Evolutionary conservation across 768 basidiomycete species (phyloP), one percentile per base, ranked within the genome.

Genomic region (Cantharellus cinnabarinus): DNA sequence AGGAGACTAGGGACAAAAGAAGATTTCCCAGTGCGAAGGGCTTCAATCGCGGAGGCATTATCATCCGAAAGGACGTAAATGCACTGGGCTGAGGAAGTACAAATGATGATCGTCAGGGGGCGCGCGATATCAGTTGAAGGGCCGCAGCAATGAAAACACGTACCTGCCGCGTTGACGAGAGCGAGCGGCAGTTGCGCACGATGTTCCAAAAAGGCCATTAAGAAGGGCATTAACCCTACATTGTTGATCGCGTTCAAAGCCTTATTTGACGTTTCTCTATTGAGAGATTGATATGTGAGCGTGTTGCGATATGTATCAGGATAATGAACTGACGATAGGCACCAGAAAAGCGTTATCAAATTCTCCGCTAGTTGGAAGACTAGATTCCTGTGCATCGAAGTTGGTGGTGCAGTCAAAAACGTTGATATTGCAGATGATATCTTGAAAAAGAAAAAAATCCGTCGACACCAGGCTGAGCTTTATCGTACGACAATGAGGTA

Each of bases 21-120:
- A 66, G 84, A 74, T 37, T 75, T 68, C 29, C 80, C 75, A 20
- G 93, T 67, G 38, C 35, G 52, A 10, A 54, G 35, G 58, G 81
- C 80, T n/a, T 77, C 68, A 57, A 82, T 79, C 39, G 82, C 79
- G 15, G 82, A 77, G n/a, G 71, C 72, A 62, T 95, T 97, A 66
- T 95, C 93, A 67, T 93, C 89, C 2, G 89, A 88, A 37, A 97
- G 73, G 61, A 94, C 87, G 68, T 94, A 95, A 15, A 95, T 72
- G 65, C 89, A 89, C 67, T 97, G 93, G 0, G 89, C 90, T 90
- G 56, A 35, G 10, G 10, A 10, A 54, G 7, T 54, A 10, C 35
- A 39, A 2, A 34, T 2, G 3, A 55, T 57, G 50, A 63, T 42
- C 29, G n/a, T 60, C 15, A 52, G 20, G 39, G 15, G 52, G 10